phyloP scores from a whole-genome alignment of 2,329 filamentous ascomycete genomes.

The Arthrobotrys megalospora region DNA sequence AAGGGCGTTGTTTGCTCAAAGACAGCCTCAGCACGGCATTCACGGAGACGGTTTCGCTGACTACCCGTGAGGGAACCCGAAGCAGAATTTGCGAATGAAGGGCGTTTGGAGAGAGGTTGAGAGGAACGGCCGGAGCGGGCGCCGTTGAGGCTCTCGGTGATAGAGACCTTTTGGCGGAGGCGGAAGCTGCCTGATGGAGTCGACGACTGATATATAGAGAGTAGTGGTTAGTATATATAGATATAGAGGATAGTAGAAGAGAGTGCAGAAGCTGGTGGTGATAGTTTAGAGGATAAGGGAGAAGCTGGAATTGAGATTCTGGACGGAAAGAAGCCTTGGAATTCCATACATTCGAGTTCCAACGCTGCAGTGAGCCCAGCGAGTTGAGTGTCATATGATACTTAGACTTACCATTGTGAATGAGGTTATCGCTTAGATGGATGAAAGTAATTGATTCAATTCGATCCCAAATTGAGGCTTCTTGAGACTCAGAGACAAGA shows the following conservation, averaged over 20 bases:
- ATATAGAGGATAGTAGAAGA: neutral
- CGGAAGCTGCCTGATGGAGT: slow-evolving; percentile 31
- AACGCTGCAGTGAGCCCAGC: too few relatives aligned
- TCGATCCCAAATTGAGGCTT: too few relatives aligned
- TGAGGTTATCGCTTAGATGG: too few relatives aligned
- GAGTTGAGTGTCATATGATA: too few relatives aligned
- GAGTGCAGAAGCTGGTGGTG: too few relatives aligned
- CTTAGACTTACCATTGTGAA: too few relatives aligned
- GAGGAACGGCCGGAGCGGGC: slow-evolving; percentile 8
- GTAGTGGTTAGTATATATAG: neutral
- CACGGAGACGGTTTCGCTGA: slow-evolving; percentile 38
- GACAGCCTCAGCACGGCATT: slow-evolving; percentile 49
- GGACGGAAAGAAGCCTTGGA: too few relatives aligned
- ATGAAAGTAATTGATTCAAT: too few relatives aligned
- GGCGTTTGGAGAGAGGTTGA: slow-evolving; percentile 36
- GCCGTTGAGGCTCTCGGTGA: slow-evolving; percentile 40
- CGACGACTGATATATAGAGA: slow-evolving; percentile 8
- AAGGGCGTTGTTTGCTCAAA: slow-evolving; percentile 53
- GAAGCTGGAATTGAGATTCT: too few relatives aligned
- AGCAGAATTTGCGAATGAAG: slow-evolving; percentile 29
- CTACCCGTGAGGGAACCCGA: slow-evolving; percentile 39
- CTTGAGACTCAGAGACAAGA: too few relatives aligned
- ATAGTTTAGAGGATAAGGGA: too few relatives aligned
- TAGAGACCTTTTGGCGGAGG: slow-evolving; percentile 28
- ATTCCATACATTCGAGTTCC: too few relatives aligned